Evolutionary conservation across 768 basidiomycete genomes (phyloP), one percentile per base, ranked within the genome.

Genomic region (Trichaptum fuscoviolaceum): DNA sequence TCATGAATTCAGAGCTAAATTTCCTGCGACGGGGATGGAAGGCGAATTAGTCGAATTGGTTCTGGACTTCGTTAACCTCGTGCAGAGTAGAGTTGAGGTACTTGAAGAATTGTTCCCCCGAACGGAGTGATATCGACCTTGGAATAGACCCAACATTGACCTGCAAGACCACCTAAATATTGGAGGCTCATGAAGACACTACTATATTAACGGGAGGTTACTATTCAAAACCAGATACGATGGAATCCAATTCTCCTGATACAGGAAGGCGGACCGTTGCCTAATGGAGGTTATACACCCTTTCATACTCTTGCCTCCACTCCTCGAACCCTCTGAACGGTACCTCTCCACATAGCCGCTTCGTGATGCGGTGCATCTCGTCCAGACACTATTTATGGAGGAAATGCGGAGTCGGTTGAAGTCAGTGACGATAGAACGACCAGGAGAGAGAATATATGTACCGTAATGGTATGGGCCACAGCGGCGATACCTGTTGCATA

Each of bases 401-500:
- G 36, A 15, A 58, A 34, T 18, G 34, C 35, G 63, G 42, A 30
- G n/a, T 12, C 26, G 24, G 57, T 63, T 35, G 34, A 35, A 27
- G 64, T 30, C 30, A 26, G 30, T 59, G n/a, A 6, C 59, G 59
- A 24, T 17, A 18, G 18, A 24, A 61, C 12, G 18, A 8, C 26
- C n/a, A 36, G 25, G 6, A 64, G 20, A 20, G 25, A 25, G 25
- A 27, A 15, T n/a, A 52, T 35, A 69, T 76, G 65, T 57, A 80
- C 80, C 26, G 71, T 64, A 0, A 78, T 67, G 35, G 80, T 66
- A 64, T 80, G 79, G 65, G 76, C 77, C 20, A 81, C 78, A 3
- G 77, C 79, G 12, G 78, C 75, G 30, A 81, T 70, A 0, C 76
- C 77, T 17, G 77, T 76, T 9, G 80, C 80, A 66, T 80, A 80